Percentiles rank a stretch among this genome's conserved stretches.
Evolutionary conservation across 345 rosid genomes (phyloP).

Genomic region (Geranium rotundifolium): DNA sequence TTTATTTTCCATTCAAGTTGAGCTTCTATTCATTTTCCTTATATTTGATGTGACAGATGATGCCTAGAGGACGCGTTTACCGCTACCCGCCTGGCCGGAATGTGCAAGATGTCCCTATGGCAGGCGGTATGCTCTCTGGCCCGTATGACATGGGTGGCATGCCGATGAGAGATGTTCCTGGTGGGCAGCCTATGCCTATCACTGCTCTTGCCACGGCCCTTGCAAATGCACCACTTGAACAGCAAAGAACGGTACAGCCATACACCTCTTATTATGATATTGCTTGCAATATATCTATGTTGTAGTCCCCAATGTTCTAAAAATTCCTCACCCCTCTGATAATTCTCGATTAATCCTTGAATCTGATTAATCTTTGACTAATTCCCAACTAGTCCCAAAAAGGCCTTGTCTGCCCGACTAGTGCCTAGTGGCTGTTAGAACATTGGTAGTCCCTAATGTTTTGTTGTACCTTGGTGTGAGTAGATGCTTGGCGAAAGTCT

Average conservation of each 20-base stretch:
- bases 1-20: too few species aligned
- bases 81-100: constrained; percentile 59
- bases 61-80: constrained; percentile 59
- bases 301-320: too few species aligned
- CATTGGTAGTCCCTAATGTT: too few species aligned
- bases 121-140: constrained; percentile 46
- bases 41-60: constrained; percentile 25
- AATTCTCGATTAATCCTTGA: too few species aligned
- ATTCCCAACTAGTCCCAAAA: too few species aligned
- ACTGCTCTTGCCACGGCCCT: constrained; percentile 58
- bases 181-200: constrained; percentile 40
- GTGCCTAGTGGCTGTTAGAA: background rate
- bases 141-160: constrained; percentile 51
- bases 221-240: constrained; percentile 58
- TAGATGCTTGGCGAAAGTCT: constrained; percentile 74
- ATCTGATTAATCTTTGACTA: too few species aligned
- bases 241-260: constrained; percentile 46
- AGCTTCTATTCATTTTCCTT: background rate
- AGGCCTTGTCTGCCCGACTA: background rate
- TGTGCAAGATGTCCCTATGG: constrained; percentile 44
- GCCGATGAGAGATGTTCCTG: constrained; percentile 36
- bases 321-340: too few species aligned
- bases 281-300: background rate
- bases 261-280: background rate
- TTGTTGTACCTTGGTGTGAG: too few species aligned